Evolutionary conservation across 768 basidiomycete species (phyloP).

Genomic region (Harrya chromipes): DNA sequence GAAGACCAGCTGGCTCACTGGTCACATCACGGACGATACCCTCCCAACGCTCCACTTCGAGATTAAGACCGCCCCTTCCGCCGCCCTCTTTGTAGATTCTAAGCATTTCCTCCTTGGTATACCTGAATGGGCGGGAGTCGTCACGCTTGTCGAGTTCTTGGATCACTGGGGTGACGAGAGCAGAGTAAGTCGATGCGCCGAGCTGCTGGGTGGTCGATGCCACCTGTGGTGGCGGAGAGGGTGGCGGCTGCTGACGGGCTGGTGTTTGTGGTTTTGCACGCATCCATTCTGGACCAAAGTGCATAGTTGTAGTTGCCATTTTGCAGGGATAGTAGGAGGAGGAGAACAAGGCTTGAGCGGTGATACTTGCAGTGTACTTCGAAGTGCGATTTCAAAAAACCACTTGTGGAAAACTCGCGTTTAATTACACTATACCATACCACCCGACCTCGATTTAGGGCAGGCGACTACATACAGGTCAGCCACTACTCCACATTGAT

Average conservation of each 20-base stretch:
- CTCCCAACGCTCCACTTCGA: conserved; percentile 88
- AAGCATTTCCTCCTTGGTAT: conserved; percentile 82
- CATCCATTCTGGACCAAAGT: conserved; percentile 95
- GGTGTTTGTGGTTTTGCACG: conserved; percentile 66
- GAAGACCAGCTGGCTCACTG: conserved; percentile 68
- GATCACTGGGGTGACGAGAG: conserved; percentile 47
- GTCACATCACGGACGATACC: conserved; percentile 80
- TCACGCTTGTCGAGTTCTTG: conserved; percentile 56
- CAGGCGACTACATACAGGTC: conserved; percentile 20
- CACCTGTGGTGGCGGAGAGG: conserved; percentile 56
- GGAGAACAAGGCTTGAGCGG: neutral
- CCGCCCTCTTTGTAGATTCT: conserved; percentile 80
- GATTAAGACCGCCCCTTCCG: conserved; percentile 67
- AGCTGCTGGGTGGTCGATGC: conserved; percentile 42
- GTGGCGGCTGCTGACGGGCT: conserved; percentile 50
- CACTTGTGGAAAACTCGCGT: conserved; percentile 25
- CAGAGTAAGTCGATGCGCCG: conserved; percentile 69
- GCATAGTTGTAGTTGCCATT: conserved; percentile 69
- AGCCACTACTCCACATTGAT: conserved; percentile 37
- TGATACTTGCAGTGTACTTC: conserved; percentile 6
- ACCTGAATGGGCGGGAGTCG: conserved; percentile 75
- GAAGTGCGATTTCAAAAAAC: conserved; percentile 18
- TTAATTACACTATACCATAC: conserved; percentile 16
- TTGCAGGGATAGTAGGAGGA: conserved; percentile 15
- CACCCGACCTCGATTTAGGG: conserved; percentile 28